Base-by-base conservation (phyloP, 106 monocot species). In the Platanthera guangdongensis region DNA sequence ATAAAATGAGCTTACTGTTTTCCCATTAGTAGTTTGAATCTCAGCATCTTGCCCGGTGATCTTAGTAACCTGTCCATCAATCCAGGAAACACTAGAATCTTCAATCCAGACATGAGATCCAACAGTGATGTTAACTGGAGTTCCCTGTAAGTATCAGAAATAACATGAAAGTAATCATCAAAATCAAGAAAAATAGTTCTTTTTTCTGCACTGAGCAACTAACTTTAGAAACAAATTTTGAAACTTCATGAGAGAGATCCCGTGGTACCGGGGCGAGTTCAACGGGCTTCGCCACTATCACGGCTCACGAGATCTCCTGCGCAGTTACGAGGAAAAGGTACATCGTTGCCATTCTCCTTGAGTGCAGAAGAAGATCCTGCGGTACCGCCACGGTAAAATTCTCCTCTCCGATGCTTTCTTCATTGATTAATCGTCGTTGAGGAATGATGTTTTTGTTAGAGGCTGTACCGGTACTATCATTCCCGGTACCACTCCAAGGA, bases 31-130 rank as follows among this genome's bases (percentile, higher is more conserved):
- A 30, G 89, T 82, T 63, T 86, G 85, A 51, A 89, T 80, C 80
- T 94, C 87, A 70, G 73, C 95, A 52, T 92, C 83, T 75, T 82
- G 79, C 39, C 88, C 90, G 51, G 75, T 92, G 78, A 95, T 88
- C 75, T 85, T 80, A 52, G 80, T 70, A 77, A 95, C 88, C 71
- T 87, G 76, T 45, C 92, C 95, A 92, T 95, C 95, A 76, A 90
- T 51, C 95, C 95, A 95, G 52, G 92, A 82, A 77, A 85, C 30
- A 57, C 30, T 63, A 49, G 86, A 63, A 78, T 92, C 95, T 81
- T 95, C 95, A 79, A 88, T 77, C 95, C 95, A 95, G 13, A 95
- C 90, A 88, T 90, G 84, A 68, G 95, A 95, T 48, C 92, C 92
- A 39, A 92, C 88, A 76, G 79, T 88, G 62, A 95, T 95, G 25